These are phyloP conservation scores for Senecio squalidus DNA, from an alignment of 140 eudicot genomes.

Conservation along the genomic window DNA sequence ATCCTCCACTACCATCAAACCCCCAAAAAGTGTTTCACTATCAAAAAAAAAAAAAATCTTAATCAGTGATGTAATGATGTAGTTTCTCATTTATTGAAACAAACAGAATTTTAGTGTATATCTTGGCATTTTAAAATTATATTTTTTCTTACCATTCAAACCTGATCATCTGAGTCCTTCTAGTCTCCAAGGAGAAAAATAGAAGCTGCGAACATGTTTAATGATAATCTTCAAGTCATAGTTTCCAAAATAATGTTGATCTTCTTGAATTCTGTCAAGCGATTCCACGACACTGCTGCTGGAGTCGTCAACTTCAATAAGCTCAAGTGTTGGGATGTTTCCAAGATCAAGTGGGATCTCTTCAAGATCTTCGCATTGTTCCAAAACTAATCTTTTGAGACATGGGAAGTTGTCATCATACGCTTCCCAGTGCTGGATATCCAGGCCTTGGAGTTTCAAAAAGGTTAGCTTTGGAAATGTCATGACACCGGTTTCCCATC, in stretches of 20 bases:
- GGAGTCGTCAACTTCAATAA: conserved; percentile 17
- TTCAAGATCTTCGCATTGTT: conserved; percentile 17
- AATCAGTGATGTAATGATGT: too few relatives aligned
- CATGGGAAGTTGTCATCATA: conserved; percentile 12
- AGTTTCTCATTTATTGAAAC: too few relatives aligned
- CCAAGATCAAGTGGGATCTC: conserved; percentile 22
- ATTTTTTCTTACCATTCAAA: too few relatives aligned
- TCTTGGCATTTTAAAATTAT: too few relatives aligned
- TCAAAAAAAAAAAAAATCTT: too few relatives aligned
- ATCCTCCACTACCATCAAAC: too few relatives aligned
- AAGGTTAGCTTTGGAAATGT: conserved; percentile 17
- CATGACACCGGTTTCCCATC: conserved; percentile 20
- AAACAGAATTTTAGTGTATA: too few relatives aligned
- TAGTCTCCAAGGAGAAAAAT: too few relatives aligned
- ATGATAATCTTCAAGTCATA: too few relatives aligned
- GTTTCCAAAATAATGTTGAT: conserved; percentile 18
- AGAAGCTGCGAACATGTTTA: too few relatives aligned
- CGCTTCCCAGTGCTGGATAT: conserved; percentile 24
- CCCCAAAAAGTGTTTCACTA: too few relatives aligned
- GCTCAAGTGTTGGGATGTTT: conserved; percentile 21
- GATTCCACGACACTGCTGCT: conserved; percentile 8
- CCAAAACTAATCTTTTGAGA: conserved; percentile 21
- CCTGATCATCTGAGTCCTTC: too few relatives aligned
- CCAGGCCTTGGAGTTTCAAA: conserved; percentile 26
- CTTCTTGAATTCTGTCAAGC: conserved; percentile 10